A percentile compares a stretch with the other conserved stretches of the same genome.
Conservation (phyloP, 2,329 filamentous ascomycete genomes). For the Thermomyces lanuginosus region DNA sequence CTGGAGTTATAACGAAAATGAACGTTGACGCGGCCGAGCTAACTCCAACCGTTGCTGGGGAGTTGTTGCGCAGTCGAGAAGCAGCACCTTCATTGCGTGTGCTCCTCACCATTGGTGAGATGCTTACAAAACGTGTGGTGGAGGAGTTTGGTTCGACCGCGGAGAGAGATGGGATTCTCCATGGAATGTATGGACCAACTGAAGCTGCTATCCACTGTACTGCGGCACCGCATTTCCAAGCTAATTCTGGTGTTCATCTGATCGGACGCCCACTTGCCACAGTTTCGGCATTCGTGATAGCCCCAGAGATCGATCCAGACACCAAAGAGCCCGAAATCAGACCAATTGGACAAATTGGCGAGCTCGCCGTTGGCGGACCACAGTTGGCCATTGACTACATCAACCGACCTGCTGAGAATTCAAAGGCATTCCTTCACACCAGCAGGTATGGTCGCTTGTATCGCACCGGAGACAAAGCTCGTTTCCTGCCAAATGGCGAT, state of each 20-base stretch:
- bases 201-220: slow-evolving; percentile 88
- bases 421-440: slow-evolving; percentile 51
- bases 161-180: slow-evolving; percentile 47
- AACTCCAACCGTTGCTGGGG: slow-evolving; percentile 73
- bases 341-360: slow-evolving; percentile 52
- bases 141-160: slow-evolving; percentile 55
- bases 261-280: slow-evolving; percentile 69
- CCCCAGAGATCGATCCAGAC: slow-evolving; percentile 22
- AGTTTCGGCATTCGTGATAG: slow-evolving; percentile 59
- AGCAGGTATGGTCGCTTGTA: slow-evolving; percentile 53
- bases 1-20: slow-evolving; percentile 46
- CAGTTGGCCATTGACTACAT: slow-evolving; percentile 71
- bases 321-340: slow-evolving; percentile 35
- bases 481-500: slow-evolving; percentile 47
- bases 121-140: slow-evolving; percentile 65
- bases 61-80: slow-evolving; percentile 50
- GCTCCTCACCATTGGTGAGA: slow-evolving; percentile 79
- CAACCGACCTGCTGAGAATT: slow-evolving; percentile 62
- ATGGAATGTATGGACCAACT: slow-evolving; percentile 89
- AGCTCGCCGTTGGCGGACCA: slow-evolving; percentile 63
- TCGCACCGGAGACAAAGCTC: slow-evolving; percentile 69
- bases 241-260: slow-evolving; percentile 42
- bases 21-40: slow-evolving; percentile 71
- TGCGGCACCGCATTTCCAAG: slow-evolving; percentile 46
- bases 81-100: slow-evolving; percentile 53